A percentile compares a stretch with the other conserved stretches of the same genome.
Conservation (phyloP, 73 alveolate genomes). For the Stentor roeselii region DNA sequence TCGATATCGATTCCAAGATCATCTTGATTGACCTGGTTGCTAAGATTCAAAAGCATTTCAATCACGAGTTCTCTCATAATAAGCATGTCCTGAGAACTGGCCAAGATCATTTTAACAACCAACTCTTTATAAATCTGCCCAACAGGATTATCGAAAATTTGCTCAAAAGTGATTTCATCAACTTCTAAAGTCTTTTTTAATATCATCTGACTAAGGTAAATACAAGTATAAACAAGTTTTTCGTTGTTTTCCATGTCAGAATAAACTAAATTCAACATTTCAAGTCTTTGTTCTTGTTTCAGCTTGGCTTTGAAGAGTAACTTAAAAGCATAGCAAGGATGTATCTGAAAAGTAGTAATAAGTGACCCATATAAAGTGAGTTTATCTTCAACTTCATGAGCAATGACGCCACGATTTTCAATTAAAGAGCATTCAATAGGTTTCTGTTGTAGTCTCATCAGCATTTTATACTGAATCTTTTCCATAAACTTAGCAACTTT, state of each 20-base stretch:
- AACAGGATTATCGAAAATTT: constrained; percentile 6
- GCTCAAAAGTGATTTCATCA: background rate
- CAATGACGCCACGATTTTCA: background rate
- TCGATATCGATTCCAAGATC: background rate
- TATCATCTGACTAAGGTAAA: background rate
- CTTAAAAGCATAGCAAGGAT: background rate
- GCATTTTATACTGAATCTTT: background rate
- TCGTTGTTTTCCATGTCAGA: constrained; percentile 12
- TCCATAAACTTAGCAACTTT: background rate
- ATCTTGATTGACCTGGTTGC: background rate
- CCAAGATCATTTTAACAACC: background rate
- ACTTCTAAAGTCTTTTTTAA: background rate
- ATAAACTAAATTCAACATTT: background rate
- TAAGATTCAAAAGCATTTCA: background rate
- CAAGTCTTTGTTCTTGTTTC: background rate
- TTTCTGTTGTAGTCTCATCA: constrained; percentile 13
- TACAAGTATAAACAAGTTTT: background rate
- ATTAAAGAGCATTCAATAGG: constrained; percentile 13
- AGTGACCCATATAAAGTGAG: background rate
- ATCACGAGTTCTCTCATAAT: background rate
- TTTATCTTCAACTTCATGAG: background rate
- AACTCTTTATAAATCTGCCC: background rate
- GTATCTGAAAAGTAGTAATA: constrained; percentile 18
- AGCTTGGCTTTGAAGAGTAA: background rate
- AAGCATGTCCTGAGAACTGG: background rate